Base-by-base conservation (phyloP, 441 rosid species). In the Kokia cookei region DNA sequence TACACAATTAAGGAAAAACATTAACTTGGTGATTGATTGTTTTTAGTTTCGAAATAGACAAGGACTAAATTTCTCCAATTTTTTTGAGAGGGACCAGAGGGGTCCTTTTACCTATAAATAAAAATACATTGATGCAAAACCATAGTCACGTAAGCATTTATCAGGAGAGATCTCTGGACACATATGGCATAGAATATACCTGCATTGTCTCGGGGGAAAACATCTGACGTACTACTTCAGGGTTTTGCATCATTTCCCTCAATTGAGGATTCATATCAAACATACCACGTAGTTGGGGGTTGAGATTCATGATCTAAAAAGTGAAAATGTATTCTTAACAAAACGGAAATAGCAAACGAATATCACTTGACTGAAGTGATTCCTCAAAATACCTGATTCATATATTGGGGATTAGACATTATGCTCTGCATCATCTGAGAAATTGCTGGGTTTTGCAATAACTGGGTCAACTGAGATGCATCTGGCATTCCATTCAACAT, bases 181-280 rank as follows among this genome's bases (percentile, higher is more conserved):
- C 6, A n/a, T 59, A 55, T 4, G 48, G 65, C 29, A 29, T 12
- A 54, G 40, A 64, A 73, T 70, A 63, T 55, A 89, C 93, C 89
- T 89, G 93, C 83, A 89, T 85, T 76, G 81, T 84, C 86, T 87
- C 93, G 0, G 91, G 93, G 26, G 88, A 84, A 73, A 87, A 87
- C 75, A 89, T 79, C 81, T 85, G 93, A 61, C 91, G 93, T 64
- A 85, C 79, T 76, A 85, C 80, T 75, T 89, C 93, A 19, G 91
- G 93, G 72, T 89, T 89, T 80, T 89, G 93, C 91, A 86, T 79
- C 91, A 89, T 89, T 80, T 89, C 93, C 77, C 93, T 84, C 84
- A 87, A 24, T 81, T 89, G 93, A 76, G 91, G 91, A 81, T 89
- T 89, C 75, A 76, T 40, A 78, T 87, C 89, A 50, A 84, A 75